These are phyloP conservation scores for Geranium brycei DNA, from an alignment of 345 rosid genomes.

Conservation along the genomic window DNA sequence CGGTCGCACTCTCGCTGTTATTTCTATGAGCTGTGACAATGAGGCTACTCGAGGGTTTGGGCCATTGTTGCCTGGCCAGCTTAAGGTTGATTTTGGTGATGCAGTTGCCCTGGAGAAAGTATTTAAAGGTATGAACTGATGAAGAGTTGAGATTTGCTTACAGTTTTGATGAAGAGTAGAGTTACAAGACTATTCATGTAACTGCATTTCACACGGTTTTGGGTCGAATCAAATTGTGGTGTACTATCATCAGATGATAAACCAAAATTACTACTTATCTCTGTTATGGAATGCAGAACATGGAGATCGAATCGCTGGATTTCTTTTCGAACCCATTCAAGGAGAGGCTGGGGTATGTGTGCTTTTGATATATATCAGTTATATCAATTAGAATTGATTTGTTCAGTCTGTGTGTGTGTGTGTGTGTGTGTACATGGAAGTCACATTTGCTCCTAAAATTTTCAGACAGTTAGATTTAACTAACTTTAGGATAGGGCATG, in stretches of 20 bases:
- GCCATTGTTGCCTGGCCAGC: slow-evolving; percentile 77
- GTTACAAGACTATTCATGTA: neutral
- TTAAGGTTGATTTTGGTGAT: slow-evolving; percentile 96
- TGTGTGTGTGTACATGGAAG: no score
- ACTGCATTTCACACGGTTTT: no score
- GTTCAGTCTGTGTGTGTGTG: no score
- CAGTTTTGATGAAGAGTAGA: no score
- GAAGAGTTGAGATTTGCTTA: neutral
- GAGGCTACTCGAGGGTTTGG: slow-evolving; percentile 93
- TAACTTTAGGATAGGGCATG: no score
- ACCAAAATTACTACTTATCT: neutral
- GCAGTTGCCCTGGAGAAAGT: slow-evolving; percentile 50
- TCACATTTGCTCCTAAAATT: no score
- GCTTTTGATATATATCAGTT: neutral
- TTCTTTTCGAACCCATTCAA: slow-evolving; percentile 95
- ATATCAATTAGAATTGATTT: no score
- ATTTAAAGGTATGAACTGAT: slow-evolving; percentile 51
- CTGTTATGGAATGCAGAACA: slow-evolving; percentile 34
- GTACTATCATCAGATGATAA: neutral
- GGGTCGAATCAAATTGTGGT: neutral
- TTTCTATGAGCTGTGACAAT: slow-evolving; percentile 99
- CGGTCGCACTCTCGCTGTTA: slow-evolving; percentile 84
- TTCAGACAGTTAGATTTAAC: no score
- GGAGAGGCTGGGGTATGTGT: slow-evolving; percentile 95
- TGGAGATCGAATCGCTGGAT: slow-evolving; percentile 74